These are phyloP conservation scores for Neopestalotiopsis rosae DNA, from an alignment of 2,329 filamentous ascomycete species.

Conservation along the genomic window DNA sequence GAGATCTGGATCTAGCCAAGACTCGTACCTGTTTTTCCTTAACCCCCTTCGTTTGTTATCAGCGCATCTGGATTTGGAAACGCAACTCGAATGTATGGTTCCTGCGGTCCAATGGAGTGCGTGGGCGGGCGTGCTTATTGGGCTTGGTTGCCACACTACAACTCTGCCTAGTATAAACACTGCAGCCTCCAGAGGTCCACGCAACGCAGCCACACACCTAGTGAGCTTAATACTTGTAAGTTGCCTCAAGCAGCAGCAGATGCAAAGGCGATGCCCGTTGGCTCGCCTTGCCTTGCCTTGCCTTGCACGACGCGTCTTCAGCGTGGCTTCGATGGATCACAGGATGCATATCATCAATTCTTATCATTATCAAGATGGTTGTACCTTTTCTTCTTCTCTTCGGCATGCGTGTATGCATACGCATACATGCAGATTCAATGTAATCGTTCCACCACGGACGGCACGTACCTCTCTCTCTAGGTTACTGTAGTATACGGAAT, in stretches of 20 bases:
- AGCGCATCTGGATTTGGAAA: too few relatives aligned
- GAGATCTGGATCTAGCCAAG: too few relatives aligned
- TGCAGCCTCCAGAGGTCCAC: not conserved
- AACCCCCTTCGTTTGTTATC: too few relatives aligned
- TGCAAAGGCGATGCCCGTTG: not conserved
- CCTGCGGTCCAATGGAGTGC: not conserved
- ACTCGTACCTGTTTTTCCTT: too few relatives aligned
- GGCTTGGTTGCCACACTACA: not conserved
- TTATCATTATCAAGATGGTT: too few relatives aligned
- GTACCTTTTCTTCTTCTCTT: too few relatives aligned
- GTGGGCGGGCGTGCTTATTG: not conserved
- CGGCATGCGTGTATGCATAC: too few relatives aligned
- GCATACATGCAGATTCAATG: not conserved
- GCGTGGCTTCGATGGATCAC: not conserved
- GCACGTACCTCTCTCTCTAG: not conserved
- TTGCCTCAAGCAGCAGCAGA: not conserved
- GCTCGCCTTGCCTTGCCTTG: not conserved
- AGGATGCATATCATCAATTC: not conserved
- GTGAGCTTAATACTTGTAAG: not conserved
- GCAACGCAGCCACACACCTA: not conserved
- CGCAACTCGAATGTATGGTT: too few relatives aligned
- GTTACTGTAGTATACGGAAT: not conserved
- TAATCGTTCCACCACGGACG: not conserved
- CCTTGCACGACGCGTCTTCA: not conserved
- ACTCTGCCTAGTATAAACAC: not conserved